Percentiles rank a stretch among this genome's conserved stretches.
phyloP scores from a whole-genome alignment of 148 eudicot species.

The Chenopodium quinoa region DNA sequence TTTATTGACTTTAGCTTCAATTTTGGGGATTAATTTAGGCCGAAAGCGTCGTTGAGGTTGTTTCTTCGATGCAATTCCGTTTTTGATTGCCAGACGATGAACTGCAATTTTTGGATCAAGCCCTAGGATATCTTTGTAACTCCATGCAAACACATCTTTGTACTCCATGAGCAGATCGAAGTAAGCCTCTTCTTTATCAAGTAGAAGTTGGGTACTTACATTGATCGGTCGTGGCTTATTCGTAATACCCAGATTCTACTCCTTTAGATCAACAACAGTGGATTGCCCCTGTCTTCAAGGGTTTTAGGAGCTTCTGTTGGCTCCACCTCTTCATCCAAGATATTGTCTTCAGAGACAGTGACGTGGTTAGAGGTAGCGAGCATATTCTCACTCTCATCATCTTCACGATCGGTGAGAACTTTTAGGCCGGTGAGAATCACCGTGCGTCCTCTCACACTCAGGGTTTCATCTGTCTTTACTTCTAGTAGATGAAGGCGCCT shows the following conservation, averaged over 20 bases:
- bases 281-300: slow-evolving; percentile 11
- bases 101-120: too few relatives aligned
- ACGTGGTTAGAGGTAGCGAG: not conserved
- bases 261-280: slow-evolving; percentile 3
- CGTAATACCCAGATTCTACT: not conserved
- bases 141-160: slow-evolving; percentile 12
- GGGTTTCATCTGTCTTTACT: not conserved
- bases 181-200: not conserved
- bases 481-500: not conserved
- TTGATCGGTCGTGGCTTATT: not conserved
- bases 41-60: not conserved
- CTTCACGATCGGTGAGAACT: not conserved
- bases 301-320: not conserved
- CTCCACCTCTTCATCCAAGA: not conserved
- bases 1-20: too few relatives aligned
- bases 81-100: too few relatives aligned
- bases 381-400: not conserved
- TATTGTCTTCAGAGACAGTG: not conserved
- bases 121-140: not conserved
- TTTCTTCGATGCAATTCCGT: too few relatives aligned
- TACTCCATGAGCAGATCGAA: not conserved
- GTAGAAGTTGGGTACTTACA: not conserved
- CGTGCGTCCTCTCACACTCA: not conserved
- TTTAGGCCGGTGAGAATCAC: not conserved
- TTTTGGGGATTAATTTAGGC: too few relatives aligned